Evolutionary conservation across 495 filamentous ascomycete species (phyloP).

Genomic region (Penicillium salamii): DNA sequence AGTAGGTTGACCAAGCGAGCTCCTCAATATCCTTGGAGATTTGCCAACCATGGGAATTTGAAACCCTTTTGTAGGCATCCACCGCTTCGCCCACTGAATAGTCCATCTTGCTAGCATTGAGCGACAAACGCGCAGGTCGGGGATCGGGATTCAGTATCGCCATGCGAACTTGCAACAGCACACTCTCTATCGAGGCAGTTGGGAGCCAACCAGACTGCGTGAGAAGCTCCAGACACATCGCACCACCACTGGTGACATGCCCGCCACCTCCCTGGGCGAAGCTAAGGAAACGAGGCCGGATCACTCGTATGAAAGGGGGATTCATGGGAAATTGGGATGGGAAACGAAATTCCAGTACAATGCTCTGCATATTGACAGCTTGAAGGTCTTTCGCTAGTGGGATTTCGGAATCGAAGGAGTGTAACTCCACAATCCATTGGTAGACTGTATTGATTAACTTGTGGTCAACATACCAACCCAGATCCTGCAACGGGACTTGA

Average conservation of each 20-base stretch:
- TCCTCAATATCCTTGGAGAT: slow-evolving; percentile 28
- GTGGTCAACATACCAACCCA: slow-evolving; percentile 82
- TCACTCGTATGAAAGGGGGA: slow-evolving; percentile 83
- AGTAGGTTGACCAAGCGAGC: slow-evolving; percentile 16
- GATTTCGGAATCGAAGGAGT: slow-evolving; percentile 69
- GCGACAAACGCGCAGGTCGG: slow-evolving; percentile 63
- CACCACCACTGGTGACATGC: slow-evolving; percentile 84
- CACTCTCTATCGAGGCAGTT: slow-evolving; percentile 69
- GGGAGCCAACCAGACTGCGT: slow-evolving; percentile 82
- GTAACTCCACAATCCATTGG: slow-evolving; percentile 91
- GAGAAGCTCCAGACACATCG: slow-evolving; percentile 89
- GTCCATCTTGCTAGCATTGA: slow-evolving; percentile 25
- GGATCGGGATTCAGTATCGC: slow-evolving; percentile 69
- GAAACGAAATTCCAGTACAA: slow-evolving; percentile 83
- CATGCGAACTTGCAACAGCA: slow-evolving; percentile 79
- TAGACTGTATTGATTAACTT: slow-evolving; percentile 66
- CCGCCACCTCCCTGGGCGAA: slow-evolving; percentile 76
- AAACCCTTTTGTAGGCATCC: slow-evolving; percentile 68
- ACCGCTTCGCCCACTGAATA: slow-evolving; percentile 72
- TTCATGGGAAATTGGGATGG: slow-evolving; percentile 67
- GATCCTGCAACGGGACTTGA: slow-evolving; percentile 57
- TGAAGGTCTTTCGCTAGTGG: slow-evolving; percentile 79
- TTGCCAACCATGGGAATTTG: slow-evolving; percentile 57
- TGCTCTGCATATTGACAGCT: slow-evolving; percentile 51
- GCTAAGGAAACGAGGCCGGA: slow-evolving; percentile 74